phyloP scores from a whole-genome alignment of 2,329 filamentous ascomycete species.

The Apiospora aurea region DNA sequence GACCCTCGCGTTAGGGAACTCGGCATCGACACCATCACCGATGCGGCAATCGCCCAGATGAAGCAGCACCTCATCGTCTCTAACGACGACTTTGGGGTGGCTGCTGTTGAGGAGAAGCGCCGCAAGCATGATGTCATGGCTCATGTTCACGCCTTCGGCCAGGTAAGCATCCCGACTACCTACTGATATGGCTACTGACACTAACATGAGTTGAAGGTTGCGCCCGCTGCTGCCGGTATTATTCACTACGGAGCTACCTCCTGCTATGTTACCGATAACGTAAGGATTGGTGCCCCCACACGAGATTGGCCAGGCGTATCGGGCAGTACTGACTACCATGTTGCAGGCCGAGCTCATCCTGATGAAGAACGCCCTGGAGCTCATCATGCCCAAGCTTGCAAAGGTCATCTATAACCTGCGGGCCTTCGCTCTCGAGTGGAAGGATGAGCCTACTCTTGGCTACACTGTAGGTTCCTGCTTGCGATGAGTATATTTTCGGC shows the following conservation, averaged over 20 bases:
- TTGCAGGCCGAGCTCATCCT: conserved; percentile 73
- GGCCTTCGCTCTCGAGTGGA: conserved; percentile 75
- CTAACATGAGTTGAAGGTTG: not conserved
- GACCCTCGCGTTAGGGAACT: conserved; percentile 58
- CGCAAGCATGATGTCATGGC: conserved; percentile 70
- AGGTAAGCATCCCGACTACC: conserved; percentile 45
- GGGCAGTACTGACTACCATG: not conserved
- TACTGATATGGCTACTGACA: not conserved
- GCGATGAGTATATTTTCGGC: too few species aligned
- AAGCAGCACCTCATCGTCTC: conserved; percentile 75
- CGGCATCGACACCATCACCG: conserved; percentile 73
- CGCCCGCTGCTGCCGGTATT: conserved; percentile 64
- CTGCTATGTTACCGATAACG: conserved; percentile 75
- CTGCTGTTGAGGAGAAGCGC: conserved; percentile 77
- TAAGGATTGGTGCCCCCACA: not conserved
- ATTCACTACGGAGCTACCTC: conserved; percentile 77
- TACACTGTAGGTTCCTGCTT: conserved; percentile 63
- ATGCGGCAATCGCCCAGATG: conserved; percentile 80
- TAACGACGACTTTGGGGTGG: conserved; percentile 79
- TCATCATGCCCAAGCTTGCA: conserved; percentile 80
- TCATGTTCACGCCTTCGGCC: conserved; percentile 78
- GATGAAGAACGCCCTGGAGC: conserved; percentile 74
- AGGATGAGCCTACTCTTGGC: conserved; percentile 74
- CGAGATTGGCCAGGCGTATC: not conserved
- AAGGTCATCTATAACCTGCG: conserved; percentile 79